Evolutionary conservation across 164 flowering plant genomes (phyloP), one percentile per base, ranked within the genome.

Genomic region (Nymphaea thermarum): DNA sequence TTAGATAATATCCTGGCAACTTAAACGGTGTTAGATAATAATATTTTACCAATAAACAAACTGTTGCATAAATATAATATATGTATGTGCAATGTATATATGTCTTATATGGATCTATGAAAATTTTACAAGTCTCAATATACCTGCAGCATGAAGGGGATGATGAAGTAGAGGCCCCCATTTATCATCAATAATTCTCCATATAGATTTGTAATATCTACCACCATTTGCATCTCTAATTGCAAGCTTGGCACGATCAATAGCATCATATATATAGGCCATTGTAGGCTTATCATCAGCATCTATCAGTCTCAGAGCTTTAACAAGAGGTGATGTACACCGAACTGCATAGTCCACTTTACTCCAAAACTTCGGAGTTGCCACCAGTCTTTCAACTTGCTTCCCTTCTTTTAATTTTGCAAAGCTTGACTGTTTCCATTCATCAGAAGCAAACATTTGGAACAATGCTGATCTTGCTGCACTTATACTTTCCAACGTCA

Each of bases 301-400:
- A 44, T 81, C 81, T 64, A 83, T 75, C 76, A 78, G 86, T 44
- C 78, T 84, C 69, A 87, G 86, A 65, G 87, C 83, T 77, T 79
- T 85, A 69, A 83, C 44, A 66, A 91, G 69, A 15, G 97, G 95
- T 43, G 80, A 91, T 65, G 86, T 79, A 44, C 88, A 86, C 71
- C 76, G 88, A 64, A 70, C 75, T 4, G 84, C 80, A 70, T 77
- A 83, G 44, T 81, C 88, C 82, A 87, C 65, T 80, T 88, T 91
- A 82, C 84, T 86, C 97, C 95, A 91, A 75, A 91, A 88, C 43
- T 87, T 72, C 47, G 77, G 77, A 76, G 79, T 84, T 77, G 79
- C 53, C 60, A 88, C 82, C 67, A 83, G 83, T 68, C 80, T 87
- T 72, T 85, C 92, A 44, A 88, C 89, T 74, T 88, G 91, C 71